A percentile compares a stretch with the other conserved stretches of the same genome.
Conservation (phyloP, 2,329 filamentous ascomycete genomes). For the Aspergillus floridensis region DNA sequence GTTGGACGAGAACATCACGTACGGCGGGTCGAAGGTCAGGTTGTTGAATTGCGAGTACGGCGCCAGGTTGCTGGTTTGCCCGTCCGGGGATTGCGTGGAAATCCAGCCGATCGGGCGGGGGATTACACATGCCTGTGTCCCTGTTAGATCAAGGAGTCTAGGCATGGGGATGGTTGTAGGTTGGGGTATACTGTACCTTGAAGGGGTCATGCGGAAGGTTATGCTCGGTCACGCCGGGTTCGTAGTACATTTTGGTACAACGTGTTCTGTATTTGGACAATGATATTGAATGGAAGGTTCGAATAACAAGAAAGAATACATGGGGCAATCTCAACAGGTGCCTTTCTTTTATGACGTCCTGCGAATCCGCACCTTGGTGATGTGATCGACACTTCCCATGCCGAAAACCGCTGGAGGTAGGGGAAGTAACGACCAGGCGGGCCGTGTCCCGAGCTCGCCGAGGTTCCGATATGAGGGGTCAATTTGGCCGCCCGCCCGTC, state of each 20-base stretch:
- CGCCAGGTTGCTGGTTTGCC: conserved; percentile 53
- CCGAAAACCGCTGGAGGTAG: not conserved
- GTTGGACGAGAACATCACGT: conserved; percentile 62
- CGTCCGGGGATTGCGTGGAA: conserved; percentile 50
- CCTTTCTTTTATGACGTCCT: too few species aligned
- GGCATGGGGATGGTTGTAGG: too few species aligned
- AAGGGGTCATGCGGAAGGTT: conserved; percentile 55
- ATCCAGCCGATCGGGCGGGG: conserved; percentile 65
- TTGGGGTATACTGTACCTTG: conserved; percentile 40
- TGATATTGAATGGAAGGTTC: too few species aligned
- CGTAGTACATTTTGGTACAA: conserved; percentile 48
- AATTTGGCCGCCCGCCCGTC: too few species aligned
- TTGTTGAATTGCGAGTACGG: conserved; percentile 64
- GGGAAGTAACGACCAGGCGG: not conserved
- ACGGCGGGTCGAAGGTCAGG: conserved; percentile 61
- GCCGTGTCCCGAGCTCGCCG: not conserved
- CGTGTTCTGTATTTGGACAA: not conserved
- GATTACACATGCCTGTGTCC: conserved; percentile 52
- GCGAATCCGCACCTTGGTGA: too few species aligned
- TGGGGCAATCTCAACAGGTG: too few species aligned
- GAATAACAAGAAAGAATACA: too few species aligned
- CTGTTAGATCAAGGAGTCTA: conserved; percentile 11
- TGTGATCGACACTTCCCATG: not conserved
- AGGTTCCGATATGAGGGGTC: not conserved
- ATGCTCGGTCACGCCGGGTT: conserved; percentile 53